These are phyloP conservation scores for Voacanga thouarsii DNA, from an alignment of 257 asterid species.

Conservation along the genomic window DNA sequence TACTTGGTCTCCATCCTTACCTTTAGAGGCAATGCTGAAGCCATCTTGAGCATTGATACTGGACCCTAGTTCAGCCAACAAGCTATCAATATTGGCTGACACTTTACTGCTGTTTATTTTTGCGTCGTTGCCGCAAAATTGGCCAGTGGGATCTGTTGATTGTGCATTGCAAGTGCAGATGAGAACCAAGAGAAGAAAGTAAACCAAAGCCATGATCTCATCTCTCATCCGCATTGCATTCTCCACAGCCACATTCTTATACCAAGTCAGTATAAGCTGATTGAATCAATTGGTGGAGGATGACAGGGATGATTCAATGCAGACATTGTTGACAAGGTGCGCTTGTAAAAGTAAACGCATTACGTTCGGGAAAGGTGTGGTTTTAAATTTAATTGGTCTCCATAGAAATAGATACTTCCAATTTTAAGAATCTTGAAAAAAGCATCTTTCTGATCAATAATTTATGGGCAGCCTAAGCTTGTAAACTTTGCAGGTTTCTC, in stretches of 20 bases:
- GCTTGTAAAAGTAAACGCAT: background rate
- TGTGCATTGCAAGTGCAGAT: conserved; percentile 29
- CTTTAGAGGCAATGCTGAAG: conserved; percentile 45
- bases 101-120: conserved; percentile 24
- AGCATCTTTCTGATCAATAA: too few species aligned
- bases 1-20: conserved; percentile 26
- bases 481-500: too few species aligned
- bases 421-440: too few species aligned
- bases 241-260: background rate
- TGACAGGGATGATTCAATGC: background rate
- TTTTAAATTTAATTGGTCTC: background rate
- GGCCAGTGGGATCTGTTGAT: conserved; percentile 44
- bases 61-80: conserved; percentile 38
- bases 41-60: conserved; percentile 34
- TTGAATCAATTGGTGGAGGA: background rate
- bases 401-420: too few species aligned
- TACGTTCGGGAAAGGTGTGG: background rate
- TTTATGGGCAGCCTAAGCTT: too few species aligned
- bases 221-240: background rate
- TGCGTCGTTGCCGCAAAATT: conserved; percentile 36
- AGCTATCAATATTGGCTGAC: conserved; percentile 33
- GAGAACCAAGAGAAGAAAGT: conserved; percentile 20
- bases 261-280: background rate
- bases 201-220: conserved; percentile 29
- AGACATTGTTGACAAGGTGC: background rate